Percentiles rank a stretch among this genome's conserved stretches.
phyloP scores from a whole-genome alignment of 768 basidiomycete genomes.

The Tylopilus sp. region DNA sequence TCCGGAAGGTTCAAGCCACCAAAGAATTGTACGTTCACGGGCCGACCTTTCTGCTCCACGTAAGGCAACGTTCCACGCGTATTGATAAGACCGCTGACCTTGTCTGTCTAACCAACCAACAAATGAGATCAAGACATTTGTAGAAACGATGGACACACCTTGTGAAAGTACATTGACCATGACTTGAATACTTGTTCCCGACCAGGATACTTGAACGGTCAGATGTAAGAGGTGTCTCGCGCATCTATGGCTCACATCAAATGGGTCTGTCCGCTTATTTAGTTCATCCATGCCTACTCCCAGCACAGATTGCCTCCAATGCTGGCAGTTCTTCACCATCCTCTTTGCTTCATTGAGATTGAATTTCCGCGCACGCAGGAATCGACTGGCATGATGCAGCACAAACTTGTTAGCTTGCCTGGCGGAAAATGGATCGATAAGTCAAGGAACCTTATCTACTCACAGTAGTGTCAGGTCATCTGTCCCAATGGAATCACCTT shows the following conservation, averaged over 20 bases:
- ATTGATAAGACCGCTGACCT: constrained; percentile 38
- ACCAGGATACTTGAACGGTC: constrained; percentile 55
- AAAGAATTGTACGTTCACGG: constrained; percentile 64
- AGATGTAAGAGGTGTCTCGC: background rate
- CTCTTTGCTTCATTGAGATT: constrained; percentile 54
- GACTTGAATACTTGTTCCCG: constrained; percentile 66
- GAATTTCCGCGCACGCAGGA: constrained; percentile 70
- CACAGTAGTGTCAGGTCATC: constrained; percentile 59
- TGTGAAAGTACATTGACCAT: constrained; percentile 81
- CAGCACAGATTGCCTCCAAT: constrained; percentile 64
- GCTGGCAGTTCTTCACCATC: constrained; percentile 65
- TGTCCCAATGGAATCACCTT: constrained; percentile 61
- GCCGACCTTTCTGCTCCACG: constrained; percentile 56
- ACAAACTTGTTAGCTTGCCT: constrained; percentile 4
- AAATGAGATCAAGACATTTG: background rate
- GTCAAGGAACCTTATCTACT: constrained; percentile 19
- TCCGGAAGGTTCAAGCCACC: constrained; percentile 56
- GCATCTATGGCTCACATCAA: constrained; percentile 49
- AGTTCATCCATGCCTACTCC: constrained; percentile 65
- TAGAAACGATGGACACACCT: constrained; percentile 38
- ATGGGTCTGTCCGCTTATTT: constrained; percentile 61
- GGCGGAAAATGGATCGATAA: background rate
- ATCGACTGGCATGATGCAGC: constrained; percentile 50
- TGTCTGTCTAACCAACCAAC: constrained; percentile 51
- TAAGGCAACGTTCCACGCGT: background rate